Conservation (phyloP, 768 basidiomycete genomes). For the Guyanaporus albipodus region DNA sequence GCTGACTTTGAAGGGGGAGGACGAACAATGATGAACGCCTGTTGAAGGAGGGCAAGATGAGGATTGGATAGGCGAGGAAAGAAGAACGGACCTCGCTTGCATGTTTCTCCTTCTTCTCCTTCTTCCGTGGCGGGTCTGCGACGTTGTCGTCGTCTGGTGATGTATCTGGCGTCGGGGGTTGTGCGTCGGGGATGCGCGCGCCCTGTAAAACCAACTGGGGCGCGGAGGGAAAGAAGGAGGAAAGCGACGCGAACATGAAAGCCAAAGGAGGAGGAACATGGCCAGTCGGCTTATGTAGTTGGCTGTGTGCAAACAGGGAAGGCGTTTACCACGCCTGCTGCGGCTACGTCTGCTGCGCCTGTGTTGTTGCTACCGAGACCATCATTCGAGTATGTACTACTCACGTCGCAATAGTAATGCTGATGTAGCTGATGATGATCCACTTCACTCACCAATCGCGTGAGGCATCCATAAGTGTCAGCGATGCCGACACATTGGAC, state of each 20-base stretch:
- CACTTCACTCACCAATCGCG: too few relatives aligned
- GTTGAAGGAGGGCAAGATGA: constrained; percentile 11
- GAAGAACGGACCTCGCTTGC: constrained; percentile 44
- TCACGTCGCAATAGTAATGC: too few relatives aligned
- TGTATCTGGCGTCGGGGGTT: constrained; percentile 7
- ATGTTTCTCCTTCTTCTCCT: constrained; percentile 33
- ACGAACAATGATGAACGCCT: constrained; percentile 91
- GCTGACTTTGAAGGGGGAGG: constrained; percentile 84
- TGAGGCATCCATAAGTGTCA: too few relatives aligned
- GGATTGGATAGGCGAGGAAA: constrained; percentile 3
- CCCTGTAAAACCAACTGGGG: constrained; percentile 38
- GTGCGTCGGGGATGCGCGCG: constrained; percentile 21
- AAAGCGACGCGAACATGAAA: constrained; percentile 50
- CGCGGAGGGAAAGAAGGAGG: constrained; percentile 47
- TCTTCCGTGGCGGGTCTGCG: constrained; percentile 40
- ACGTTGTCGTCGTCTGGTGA: constrained; percentile 12
- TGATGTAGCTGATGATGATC: too few relatives aligned
- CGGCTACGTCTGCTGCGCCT: not conserved
- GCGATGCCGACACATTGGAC: too few relatives aligned
- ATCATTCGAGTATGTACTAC: too few relatives aligned
- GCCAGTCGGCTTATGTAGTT: constrained; percentile 16
- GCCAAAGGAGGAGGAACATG: not conserved
- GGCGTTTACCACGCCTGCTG: constrained; percentile 8
- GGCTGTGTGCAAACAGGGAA: constrained; percentile 1
- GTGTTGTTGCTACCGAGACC: too few relatives aligned